These are phyloP conservation scores for Erodium texanum DNA, from an alignment of 441 rosid genomes.

Conservation along the genomic window DNA sequence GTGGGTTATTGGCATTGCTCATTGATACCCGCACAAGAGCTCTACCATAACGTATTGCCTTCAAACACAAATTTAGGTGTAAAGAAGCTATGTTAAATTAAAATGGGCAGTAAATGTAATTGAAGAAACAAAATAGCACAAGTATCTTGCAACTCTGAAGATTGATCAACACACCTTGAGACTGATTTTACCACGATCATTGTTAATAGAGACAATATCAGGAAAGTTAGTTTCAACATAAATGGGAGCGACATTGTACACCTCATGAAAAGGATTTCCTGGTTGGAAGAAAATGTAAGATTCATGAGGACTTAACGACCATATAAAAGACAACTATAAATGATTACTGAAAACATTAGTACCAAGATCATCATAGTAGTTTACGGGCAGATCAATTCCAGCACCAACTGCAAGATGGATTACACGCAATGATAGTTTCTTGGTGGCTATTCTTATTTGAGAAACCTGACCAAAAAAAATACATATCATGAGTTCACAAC, in stretches of 20 bases:
- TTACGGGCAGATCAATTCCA: conserved; percentile 62
- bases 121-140: conserved; percentile 15
- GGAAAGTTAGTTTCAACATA: conserved; percentile 61
- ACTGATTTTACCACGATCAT: conserved; percentile 36
- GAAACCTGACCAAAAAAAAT: conserved; percentile 82
- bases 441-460: conserved; percentile 62
- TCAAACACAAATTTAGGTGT: conserved; percentile 27
- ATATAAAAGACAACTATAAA: background rate
- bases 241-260: conserved; percentile 41
- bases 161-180: conserved; percentile 56
- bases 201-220: conserved; percentile 50
- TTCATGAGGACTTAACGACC: conserved; percentile 15
- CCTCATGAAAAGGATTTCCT: conserved; percentile 83
- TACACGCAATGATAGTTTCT: conserved; percentile 38
- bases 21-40: conserved; percentile 71
- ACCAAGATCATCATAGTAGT: conserved; percentile 69
- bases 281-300: conserved; percentile 22
- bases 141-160: conserved; percentile 7
- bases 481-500: conserved; percentile 7
- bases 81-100: conserved; percentile 15
- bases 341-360: conserved; percentile 13
- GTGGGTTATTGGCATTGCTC: conserved; percentile 30
- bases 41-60: conserved; percentile 74
- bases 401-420: conserved; percentile 71
- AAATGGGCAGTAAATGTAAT: conserved; percentile 9